phyloP scores from a whole-genome alignment of 164 flowering plant species.

The Chloranthus sessilifolius region DNA sequence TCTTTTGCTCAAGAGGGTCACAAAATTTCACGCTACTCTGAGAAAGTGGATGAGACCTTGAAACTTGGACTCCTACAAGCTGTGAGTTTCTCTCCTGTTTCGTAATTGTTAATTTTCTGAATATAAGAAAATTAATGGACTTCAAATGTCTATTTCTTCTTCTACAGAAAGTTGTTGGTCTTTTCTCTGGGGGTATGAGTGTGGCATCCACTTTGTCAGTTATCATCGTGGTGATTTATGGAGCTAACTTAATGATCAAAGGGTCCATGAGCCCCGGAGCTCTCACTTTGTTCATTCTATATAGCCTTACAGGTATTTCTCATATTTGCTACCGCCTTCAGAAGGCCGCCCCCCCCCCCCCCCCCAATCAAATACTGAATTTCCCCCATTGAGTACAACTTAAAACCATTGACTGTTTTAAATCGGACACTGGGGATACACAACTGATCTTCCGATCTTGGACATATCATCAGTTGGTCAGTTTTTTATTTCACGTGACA shows the following conservation, averaged over 20 bases:
- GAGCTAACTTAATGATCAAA: constrained; percentile 67
- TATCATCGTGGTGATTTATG: constrained; percentile 74
- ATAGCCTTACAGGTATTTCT: constrained; percentile 56
- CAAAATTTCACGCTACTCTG: constrained; percentile 68
- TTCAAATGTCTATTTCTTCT: constrained; percentile 14
- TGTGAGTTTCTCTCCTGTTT: constrained; percentile 41
- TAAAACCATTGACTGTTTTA: too few relatives aligned
- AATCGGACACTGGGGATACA: too few relatives aligned
- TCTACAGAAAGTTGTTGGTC: constrained; percentile 66
- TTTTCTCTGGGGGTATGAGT: constrained; percentile 75
- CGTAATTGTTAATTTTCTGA: not conserved
- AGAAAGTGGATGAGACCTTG: constrained; percentile 84
- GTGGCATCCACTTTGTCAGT: constrained; percentile 87
- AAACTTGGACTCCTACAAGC: constrained; percentile 88
- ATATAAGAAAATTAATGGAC: constrained; percentile 4
- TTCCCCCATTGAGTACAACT: too few relatives aligned
- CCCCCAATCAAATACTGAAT: too few relatives aligned
- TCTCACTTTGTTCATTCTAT: constrained; percentile 66
- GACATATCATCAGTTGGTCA: too few relatives aligned
- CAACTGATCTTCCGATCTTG: too few relatives aligned
- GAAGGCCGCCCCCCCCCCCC: too few relatives aligned
- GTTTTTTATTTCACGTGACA: too few relatives aligned
- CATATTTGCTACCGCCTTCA: too few relatives aligned
- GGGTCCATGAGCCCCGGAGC: constrained; percentile 62
- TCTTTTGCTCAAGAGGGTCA: constrained; percentile 92